A percentile compares a stretch with the other conserved stretches of the same genome.
phyloP scores from a whole-genome alignment of 345 rosid species.

The Conringia planisiliqua region DNA sequence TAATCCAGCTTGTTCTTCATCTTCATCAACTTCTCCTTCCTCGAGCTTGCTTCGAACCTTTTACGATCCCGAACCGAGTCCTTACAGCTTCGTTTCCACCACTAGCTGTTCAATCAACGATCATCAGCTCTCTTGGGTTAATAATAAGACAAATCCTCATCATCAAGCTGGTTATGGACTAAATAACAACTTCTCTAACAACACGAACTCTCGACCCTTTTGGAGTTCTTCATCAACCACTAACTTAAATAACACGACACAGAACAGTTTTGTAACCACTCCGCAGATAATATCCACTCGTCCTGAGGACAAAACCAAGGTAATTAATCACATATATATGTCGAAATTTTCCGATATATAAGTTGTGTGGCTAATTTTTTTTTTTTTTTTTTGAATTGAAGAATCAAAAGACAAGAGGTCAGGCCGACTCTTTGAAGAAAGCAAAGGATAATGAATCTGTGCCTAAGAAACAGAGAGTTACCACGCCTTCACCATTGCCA shows the following conservation, averaged over 20 bases:
- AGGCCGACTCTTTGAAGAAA: constrained; percentile 37
- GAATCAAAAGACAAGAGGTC: constrained; percentile 30
- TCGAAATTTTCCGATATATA: not conserved
- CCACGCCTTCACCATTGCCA: constrained; percentile 76
- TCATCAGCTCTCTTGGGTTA: constrained; percentile 43
- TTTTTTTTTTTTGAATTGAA: not conserved
- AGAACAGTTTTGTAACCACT: constrained; percentile 26
- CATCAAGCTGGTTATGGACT: constrained; percentile 25
- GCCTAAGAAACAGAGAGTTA: constrained; percentile 60
- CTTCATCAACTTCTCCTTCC: constrained; percentile 39
- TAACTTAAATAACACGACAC: constrained; percentile 25
- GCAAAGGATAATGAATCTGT: constrained; percentile 46
- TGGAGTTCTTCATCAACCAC: constrained; percentile 30
- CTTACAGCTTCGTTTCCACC: constrained; percentile 38
- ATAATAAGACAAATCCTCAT: constrained; percentile 29
- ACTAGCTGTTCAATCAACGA: constrained; percentile 37
- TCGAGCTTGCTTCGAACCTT: constrained; percentile 41
- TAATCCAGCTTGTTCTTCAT: constrained; percentile 31
- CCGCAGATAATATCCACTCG: constrained; percentile 26
- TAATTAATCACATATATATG: not conserved
- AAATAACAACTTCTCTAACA: constrained; percentile 31
- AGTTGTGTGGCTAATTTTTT: constrained; percentile 1
- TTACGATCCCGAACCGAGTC: constrained; percentile 37
- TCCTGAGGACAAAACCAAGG: constrained; percentile 30
- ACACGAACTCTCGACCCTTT: constrained; percentile 32